These are phyloP conservation scores for Trichoderma atrobrunneum DNA, from an alignment of 2,329 filamentous ascomycete genomes.

Conservation along the genomic window DNA sequence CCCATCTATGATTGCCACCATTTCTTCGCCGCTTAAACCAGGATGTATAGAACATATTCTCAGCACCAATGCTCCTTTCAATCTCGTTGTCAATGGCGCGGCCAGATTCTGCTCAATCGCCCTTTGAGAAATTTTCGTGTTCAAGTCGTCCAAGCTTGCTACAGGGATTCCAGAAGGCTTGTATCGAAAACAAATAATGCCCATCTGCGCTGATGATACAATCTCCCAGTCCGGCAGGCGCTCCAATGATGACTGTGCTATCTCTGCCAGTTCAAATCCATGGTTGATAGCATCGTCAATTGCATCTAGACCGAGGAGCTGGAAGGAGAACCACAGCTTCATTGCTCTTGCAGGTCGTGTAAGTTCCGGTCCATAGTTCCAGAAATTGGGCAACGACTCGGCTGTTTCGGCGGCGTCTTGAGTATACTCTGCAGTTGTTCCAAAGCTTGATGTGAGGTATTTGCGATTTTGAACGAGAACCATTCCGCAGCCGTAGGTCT, in stretches of 20 bases:
- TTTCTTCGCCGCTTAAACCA: background rate
- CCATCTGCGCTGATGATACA: conserved; percentile 26
- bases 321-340: conserved; percentile 29
- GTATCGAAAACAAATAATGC: conserved; percentile 25
- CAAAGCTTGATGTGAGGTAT: conserved; percentile 24
- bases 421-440: conserved; percentile 28
- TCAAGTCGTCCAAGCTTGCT: conserved; percentile 15
- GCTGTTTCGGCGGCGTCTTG: conserved; percentile 28
- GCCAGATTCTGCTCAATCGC: conserved; percentile 17
- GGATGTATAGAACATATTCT: conserved; percentile 19
- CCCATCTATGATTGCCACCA: background rate
- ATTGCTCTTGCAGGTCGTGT: conserved; percentile 26
- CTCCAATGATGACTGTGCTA: conserved; percentile 23
- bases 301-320: conserved; percentile 24
- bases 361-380: conserved; percentile 28
- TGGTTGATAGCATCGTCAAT: conserved; percentile 26
- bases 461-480: conserved; percentile 24
- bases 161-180: background rate
- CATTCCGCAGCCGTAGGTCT: conserved; percentile 28
- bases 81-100: conserved; percentile 21
- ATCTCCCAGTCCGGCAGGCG: conserved; percentile 25
- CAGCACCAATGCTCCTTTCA: conserved; percentile 18
- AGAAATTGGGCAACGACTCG: conserved; percentile 27
- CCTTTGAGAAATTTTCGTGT: conserved; percentile 10
- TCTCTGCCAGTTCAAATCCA: conserved; percentile 25